Evolutionary conservation across 2,329 filamentous ascomycete species (phyloP).

Genomic region (Pezicula rhizophila): DNA sequence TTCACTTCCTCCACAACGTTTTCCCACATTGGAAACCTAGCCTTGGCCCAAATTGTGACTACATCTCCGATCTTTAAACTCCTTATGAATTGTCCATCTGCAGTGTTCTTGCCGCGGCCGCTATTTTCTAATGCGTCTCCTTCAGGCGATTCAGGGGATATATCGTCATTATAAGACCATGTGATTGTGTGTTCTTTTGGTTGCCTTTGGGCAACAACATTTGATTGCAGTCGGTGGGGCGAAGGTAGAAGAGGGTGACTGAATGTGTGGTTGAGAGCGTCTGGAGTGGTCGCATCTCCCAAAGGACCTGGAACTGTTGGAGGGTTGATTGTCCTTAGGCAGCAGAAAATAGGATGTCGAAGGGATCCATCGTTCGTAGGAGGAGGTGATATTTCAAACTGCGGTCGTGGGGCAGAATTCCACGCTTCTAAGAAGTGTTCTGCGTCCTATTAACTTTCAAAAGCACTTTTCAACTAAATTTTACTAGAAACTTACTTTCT

Average conservation of each 20-base stretch:
- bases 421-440: conserved; percentile 1
- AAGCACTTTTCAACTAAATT: conserved; percentile 1
- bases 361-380: background rate
- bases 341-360: conserved; percentile 1
- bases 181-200: conserved; percentile 40
- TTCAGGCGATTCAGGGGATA: conserved; percentile 36
- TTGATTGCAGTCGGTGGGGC: conserved; percentile 36
- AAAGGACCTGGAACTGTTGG: background rate
- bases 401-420: background rate
- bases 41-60: conserved; percentile 55
- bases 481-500: conserved; percentile 11
- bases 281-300: background rate
- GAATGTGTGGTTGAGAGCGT: conserved; percentile 8
- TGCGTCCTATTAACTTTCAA: background rate
- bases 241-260: conserved; percentile 35
- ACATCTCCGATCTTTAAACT: conserved; percentile 53
- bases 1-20: conserved; percentile 44
- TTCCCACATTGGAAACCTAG: conserved; percentile 48
- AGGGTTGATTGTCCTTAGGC: conserved; percentile 3
- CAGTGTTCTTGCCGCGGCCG: conserved; percentile 46
- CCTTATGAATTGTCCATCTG: conserved; percentile 49
- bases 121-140: conserved; percentile 27
- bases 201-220: conserved; percentile 34
- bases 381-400: background rate
- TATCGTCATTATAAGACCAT: conserved; percentile 47